Evolutionary conservation across 768 basidiomycete species (phyloP).

Genomic region (Dioszegia hungarica): DNA sequence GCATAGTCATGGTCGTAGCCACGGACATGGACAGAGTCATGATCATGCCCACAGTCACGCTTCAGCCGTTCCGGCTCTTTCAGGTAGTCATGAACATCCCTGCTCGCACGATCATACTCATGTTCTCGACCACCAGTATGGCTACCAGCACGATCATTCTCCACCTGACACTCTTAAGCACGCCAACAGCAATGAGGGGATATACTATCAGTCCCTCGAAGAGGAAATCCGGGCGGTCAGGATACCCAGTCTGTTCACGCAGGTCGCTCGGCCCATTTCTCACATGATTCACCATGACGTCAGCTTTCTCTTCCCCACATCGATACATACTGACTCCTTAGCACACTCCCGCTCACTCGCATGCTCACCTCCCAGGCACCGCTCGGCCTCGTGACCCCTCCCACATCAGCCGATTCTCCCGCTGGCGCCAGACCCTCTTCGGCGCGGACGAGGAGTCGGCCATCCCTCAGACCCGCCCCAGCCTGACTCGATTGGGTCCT

Average conservation of each 20-base stretch:
- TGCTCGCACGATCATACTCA: neutral
- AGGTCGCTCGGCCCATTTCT: constrained; percentile 1
- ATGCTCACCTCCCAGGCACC: neutral
- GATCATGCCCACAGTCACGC: neutral
- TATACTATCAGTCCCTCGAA: neutral
- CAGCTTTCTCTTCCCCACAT: neutral
- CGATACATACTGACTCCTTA: neutral
- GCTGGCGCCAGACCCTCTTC: neutral
- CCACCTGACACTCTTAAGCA: too few relatives aligned
- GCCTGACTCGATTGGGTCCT: neutral
- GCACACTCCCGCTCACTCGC: neutral
- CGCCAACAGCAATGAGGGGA: too few relatives aligned
- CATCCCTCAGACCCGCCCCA: neutral
- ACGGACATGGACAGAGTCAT: neutral
- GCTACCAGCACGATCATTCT: neutral
- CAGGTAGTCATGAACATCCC: neutral
- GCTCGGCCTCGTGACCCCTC: neutral
- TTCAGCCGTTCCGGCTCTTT: neutral
- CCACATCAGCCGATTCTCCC: neutral
- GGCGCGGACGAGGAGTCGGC: neutral
- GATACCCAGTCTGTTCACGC: constrained; percentile 1
- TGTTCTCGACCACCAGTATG: neutral
- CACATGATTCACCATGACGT: constrained; percentile 1
- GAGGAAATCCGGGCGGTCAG: constrained; percentile 2
- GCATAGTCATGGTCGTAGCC: neutral